Base-by-base conservation (phyloP, 2,329 filamentous ascomycete genomes). In the Calonectria pteridis region DNA sequence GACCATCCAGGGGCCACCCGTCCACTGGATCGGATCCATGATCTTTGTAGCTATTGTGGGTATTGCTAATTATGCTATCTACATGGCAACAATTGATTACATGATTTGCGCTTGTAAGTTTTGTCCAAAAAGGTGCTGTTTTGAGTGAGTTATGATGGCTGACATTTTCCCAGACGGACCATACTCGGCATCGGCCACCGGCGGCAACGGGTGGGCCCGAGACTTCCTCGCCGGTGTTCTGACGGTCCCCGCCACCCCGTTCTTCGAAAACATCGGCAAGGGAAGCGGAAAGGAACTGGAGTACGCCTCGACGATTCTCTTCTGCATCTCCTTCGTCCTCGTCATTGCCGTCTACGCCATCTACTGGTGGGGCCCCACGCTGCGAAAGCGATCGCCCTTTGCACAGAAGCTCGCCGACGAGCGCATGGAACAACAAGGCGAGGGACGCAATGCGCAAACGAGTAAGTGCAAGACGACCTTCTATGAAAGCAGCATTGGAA, bases 51-150 rank as follows among this genome's bases (percentile, higher is more conserved):
- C 87, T 20, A 85, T 94, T 55, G 91, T 95, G 65, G 94, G 93
- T 28, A 92, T 95, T 66, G 93, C 93, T 69, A 95, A 95, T 79
- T 94, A 93, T 49, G 86, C 90, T 40, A 94, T 94, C 72, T 94
- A 94, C 84, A 94, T 94, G 91, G 92, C 93, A 1, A 94, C 93
- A 1, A 93, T 94, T 76, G 92, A 95, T 83, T 95, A 95, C 84
- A 94, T 29, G 90, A 79, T 80, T 28, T 81, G 79, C 28, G 77
- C 79, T 1, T 81, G 78, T 79, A 59, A 76, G 78, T 68, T 31
- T 0, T n/a, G n/a, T n/a, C n/a, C n/a, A n/a, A n/a, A 23, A 20
- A 3, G 9, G 14, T 0, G 7, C 2, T 5, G 2, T 9, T 13
- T 10, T 31, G 0, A 0, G 1, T 0, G 26, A 3, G 5, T 5